These are phyloP conservation scores for Talaromyces atroroseus DNA, from an alignment of 2,329 filamentous ascomycete genomes.

Conservation along the genomic window DNA sequence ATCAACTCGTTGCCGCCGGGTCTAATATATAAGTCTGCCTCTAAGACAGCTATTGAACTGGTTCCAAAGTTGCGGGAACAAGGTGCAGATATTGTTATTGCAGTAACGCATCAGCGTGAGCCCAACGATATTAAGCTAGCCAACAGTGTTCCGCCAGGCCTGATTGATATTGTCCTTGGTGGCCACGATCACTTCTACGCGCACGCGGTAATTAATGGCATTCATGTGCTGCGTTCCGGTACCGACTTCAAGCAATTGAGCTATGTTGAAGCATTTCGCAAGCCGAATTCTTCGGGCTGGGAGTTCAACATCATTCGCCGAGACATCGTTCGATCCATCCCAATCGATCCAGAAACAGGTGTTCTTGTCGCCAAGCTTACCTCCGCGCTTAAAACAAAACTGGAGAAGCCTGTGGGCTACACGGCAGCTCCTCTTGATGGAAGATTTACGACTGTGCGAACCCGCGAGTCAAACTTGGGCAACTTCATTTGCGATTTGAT, in stretches of 20 bases:
- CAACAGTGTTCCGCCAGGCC: constrained; percentile 59
- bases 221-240: constrained; percentile 78
- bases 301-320: constrained; percentile 71
- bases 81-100: constrained; percentile 77
- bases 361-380: constrained; percentile 64
- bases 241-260: constrained; percentile 90
- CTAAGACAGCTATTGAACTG: constrained; percentile 67
- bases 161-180: constrained; percentile 80
- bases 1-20: constrained; percentile 81
- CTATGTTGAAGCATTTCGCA: constrained; percentile 72
- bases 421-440: constrained; percentile 78
- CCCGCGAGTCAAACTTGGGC: constrained; percentile 73
- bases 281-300: constrained; percentile 55
- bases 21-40: constrained; percentile 75
- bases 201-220: constrained; percentile 70
- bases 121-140: constrained; percentile 87
- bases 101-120: constrained; percentile 78
- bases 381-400: constrained; percentile 64
- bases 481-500: constrained; percentile 93
- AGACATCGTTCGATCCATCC: constrained; percentile 65
- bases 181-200: constrained; percentile 88
- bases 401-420: constrained; percentile 79
- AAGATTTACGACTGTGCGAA: constrained; percentile 75
- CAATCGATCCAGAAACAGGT: constrained; percentile 57
- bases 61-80: constrained; percentile 66